Conservation (phyloP, 371 early-diverging fungal genomes). For the Rhizopus sp. region DNA sequence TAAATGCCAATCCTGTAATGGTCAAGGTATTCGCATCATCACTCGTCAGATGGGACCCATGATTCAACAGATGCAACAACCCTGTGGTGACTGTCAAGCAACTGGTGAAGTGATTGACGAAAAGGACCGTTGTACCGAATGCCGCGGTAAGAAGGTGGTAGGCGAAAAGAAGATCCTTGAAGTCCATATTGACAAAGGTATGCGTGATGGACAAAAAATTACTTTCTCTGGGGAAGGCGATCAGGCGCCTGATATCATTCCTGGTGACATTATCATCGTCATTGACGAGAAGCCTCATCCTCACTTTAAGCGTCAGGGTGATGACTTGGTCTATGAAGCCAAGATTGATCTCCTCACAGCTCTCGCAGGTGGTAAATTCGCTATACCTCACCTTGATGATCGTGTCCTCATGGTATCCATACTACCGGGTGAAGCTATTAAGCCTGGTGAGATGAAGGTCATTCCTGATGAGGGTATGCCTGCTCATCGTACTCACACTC, state of each 20-base stretch:
- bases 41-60: slow-evolving; percentile 96
- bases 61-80: slow-evolving; percentile 96
- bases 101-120: slow-evolving; percentile 87
- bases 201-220: slow-evolving; percentile 94
- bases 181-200: slow-evolving; percentile 90
- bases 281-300: slow-evolving; percentile 87
- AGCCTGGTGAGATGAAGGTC: slow-evolving; percentile 73
- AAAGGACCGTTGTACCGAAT: slow-evolving; percentile 88
- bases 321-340: slow-evolving; percentile 80
- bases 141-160: slow-evolving; percentile 84
- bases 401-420: slow-evolving; percentile 83
- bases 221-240: slow-evolving; percentile 92
- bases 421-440: slow-evolving; percentile 90
- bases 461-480: slow-evolving; percentile 94
- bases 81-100: slow-evolving; percentile 90
- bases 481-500: slow-evolving; percentile 82
- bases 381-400: slow-evolving; percentile 88
- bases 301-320: slow-evolving; percentile 84
- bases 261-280: slow-evolving; percentile 89
- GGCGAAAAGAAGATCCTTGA: slow-evolving; percentile 82
- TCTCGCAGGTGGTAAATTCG: slow-evolving; percentile 89
- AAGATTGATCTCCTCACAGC: slow-evolving; percentile 94
- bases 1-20: slow-evolving; percentile 77
- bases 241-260: slow-evolving; percentile 71
- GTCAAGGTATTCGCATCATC: slow-evolving; percentile 82